Percentiles rank a stretch among this genome's conserved stretches.
phyloP scores from a whole-genome alignment of 2,329 filamentous ascomycete genomes.

The Colletotrichum brevisporum region DNA sequence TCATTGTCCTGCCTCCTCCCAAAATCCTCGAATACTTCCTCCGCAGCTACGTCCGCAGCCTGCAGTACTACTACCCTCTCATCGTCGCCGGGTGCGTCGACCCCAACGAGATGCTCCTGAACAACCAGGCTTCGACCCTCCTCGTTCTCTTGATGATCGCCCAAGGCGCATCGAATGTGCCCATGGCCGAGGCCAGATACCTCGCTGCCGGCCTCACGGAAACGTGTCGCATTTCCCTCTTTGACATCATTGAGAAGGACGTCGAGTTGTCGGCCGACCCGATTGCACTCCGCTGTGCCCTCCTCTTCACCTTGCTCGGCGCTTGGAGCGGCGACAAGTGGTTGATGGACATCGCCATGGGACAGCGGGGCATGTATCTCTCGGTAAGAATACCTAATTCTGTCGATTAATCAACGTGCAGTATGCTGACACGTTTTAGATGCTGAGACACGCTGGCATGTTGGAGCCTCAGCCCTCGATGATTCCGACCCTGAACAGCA shows the following conservation, averaged over 20 bases:
- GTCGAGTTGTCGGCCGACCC: slow-evolving; percentile 77
- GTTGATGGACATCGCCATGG: slow-evolving; percentile 84
- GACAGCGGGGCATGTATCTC: slow-evolving; percentile 80
- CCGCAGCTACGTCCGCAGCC: slow-evolving; percentile 74
- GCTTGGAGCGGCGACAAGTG: slow-evolving; percentile 84
- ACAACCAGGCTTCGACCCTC: slow-evolving; percentile 75
- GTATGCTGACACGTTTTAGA: slow-evolving; percentile 54
- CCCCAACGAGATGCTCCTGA: slow-evolving; percentile 76
- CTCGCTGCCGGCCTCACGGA: slow-evolving; percentile 77
- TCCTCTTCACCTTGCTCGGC: slow-evolving; percentile 77
- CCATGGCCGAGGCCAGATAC: slow-evolving; percentile 74
- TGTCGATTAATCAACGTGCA: neutral
- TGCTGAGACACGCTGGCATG: slow-evolving; percentile 79
- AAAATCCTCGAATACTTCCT: slow-evolving; percentile 78
- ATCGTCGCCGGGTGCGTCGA: slow-evolving; percentile 73
- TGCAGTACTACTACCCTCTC: slow-evolving; percentile 76
- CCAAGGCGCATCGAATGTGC: slow-evolving; percentile 77
- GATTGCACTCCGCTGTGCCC: slow-evolving; percentile 73
- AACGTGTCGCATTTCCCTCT: slow-evolving; percentile 79
- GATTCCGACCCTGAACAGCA: slow-evolving; percentile 59
- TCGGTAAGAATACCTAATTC: slow-evolving; percentile 59
- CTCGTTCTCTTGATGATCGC: slow-evolving; percentile 81
- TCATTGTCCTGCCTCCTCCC: slow-evolving; percentile 75
- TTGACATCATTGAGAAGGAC: slow-evolving; percentile 80
- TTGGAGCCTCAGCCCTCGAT: slow-evolving; percentile 66